These are phyloP conservation scores for Kingdonia uniflora DNA, from an alignment of 164 flowering plant genomes.

Conservation along the genomic window DNA sequence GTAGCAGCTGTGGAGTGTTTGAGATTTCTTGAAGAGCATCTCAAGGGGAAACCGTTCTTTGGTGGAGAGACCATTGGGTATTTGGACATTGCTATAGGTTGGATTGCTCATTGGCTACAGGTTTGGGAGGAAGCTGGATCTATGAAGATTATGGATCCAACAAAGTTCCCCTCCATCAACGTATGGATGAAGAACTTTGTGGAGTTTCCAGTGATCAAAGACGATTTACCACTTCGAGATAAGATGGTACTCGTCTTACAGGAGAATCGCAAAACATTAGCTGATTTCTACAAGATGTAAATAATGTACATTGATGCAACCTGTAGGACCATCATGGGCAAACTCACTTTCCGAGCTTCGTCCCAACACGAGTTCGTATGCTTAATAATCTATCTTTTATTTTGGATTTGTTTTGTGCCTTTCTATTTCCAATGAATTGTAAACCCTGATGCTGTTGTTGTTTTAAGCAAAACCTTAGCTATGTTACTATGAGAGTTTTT, in stretches of 20 bases:
- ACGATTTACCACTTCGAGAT: background rate
- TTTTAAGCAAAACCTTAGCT: too few species aligned
- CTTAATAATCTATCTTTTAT: too few species aligned
- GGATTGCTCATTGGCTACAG: constrained; percentile 1
- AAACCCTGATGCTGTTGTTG: too few species aligned
- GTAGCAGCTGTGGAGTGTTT: background rate
- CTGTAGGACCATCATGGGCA: too few species aligned
- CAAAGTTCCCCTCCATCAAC: background rate
- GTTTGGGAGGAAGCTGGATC: background rate
- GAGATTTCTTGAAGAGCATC: background rate
- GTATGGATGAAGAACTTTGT: background rate
- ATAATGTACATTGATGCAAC: too few species aligned
- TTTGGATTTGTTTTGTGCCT: too few species aligned
- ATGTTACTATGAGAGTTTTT: too few species aligned
- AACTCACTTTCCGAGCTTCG: too few species aligned
- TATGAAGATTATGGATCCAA: background rate
- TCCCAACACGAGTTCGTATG: too few species aligned
- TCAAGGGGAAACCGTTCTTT: background rate
- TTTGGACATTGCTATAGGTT: constrained; percentile 1
- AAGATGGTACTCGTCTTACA: background rate
- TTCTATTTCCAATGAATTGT: too few species aligned
- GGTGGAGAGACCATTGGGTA: constrained; percentile 2
- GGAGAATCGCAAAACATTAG: too few species aligned
- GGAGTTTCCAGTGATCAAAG: background rate
- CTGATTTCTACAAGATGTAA: too few species aligned